A percentile compares a stretch with the other conserved stretches of the same genome.
These are phyloP conservation scores for Zoysia matrella DNA, from an alignment of 202 grass and related monocot species.

Conservation along the genomic window DNA sequence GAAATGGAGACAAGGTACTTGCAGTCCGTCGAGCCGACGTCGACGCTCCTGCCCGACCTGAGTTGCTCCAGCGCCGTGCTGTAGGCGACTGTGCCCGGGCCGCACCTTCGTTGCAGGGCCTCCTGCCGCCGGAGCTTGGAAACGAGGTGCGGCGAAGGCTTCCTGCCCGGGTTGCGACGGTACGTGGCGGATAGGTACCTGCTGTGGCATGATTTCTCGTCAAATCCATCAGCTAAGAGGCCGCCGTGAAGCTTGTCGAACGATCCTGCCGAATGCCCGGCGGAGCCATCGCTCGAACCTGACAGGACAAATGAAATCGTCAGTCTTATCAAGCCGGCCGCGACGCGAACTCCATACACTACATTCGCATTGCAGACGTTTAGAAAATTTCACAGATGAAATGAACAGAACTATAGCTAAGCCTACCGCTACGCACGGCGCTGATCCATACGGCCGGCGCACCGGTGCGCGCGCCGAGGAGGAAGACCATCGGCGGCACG, in stretches of 20 bases:
- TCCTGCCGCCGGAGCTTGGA: slow-evolving; percentile 53
- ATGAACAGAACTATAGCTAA: background rate
- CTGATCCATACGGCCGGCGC: slow-evolving; percentile 22
- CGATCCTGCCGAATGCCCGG: background rate
- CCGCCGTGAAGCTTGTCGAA: slow-evolving; percentile 51
- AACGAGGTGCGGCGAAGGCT: slow-evolving; percentile 32
- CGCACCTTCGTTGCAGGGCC: slow-evolving; percentile 45
- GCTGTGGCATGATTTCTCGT: slow-evolving; percentile 45
- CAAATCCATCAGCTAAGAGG: slow-evolving; percentile 42
- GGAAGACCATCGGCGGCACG: slow-evolving; percentile 37
- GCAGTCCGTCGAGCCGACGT: slow-evolving; percentile 30
- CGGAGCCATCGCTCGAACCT: background rate
- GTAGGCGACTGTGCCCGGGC: slow-evolving; percentile 50
- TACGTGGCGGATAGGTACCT: slow-evolving; percentile 56
- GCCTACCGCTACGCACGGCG: background rate
- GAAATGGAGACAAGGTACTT: slow-evolving; percentile 59
- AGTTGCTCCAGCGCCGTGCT: slow-evolving; percentile 14
- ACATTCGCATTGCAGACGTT: background rate
- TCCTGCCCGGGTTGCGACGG: slow-evolving; percentile 37
- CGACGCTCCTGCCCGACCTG: slow-evolving; percentile 10
- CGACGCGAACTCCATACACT: background rate
- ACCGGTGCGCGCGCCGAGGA: slow-evolving; percentile 21
- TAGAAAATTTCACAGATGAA: background rate
- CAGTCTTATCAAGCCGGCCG: background rate
- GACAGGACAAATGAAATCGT: slow-evolving; percentile 29